Evolutionary conservation across 2,329 filamentous ascomycete genomes (phyloP).

Genomic region (Cercospora nicotianae): DNA sequence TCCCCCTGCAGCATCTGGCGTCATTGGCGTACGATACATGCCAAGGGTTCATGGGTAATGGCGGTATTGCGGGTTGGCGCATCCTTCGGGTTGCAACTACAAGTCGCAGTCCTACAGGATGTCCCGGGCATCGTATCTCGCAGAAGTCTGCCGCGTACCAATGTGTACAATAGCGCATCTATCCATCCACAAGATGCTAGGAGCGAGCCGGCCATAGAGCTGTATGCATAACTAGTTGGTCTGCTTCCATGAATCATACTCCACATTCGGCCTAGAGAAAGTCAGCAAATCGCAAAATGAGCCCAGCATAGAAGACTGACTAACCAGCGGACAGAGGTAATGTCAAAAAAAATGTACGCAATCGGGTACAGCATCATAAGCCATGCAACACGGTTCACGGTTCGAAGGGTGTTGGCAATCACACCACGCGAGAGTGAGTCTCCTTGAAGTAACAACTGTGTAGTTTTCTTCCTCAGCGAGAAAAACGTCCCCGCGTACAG

Average conservation of each 20-base stretch:
- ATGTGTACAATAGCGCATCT: constrained; percentile 60
- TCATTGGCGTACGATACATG: background rate
- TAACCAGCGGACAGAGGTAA: constrained; percentile 58
- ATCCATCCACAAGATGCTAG: constrained; percentile 62
- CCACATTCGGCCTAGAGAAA: constrained; percentile 56
- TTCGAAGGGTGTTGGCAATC: constrained; percentile 30
- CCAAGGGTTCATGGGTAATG: background rate
- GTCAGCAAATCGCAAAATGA: background rate
- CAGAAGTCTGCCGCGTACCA: constrained; percentile 58
- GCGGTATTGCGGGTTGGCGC: constrained; percentile 33
- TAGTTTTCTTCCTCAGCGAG: constrained; percentile 35
- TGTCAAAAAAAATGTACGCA: constrained; percentile 69
- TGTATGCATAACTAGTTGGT: constrained; percentile 41
- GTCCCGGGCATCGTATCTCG: constrained; percentile 40
- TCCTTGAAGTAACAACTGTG: constrained; percentile 23
- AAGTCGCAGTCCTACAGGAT: constrained; percentile 12
- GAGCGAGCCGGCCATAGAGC: constrained; percentile 56
- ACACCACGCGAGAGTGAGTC: constrained; percentile 18
- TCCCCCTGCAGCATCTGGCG: background rate
- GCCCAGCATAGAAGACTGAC: background rate
- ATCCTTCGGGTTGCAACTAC: constrained; percentile 24
- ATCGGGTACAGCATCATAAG: constrained; percentile 68
- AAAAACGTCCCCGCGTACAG: constrained; percentile 48
- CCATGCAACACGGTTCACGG: constrained; percentile 46
- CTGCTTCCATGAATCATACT: constrained; percentile 55